A percentile compares a stretch with the other conserved stretches of the same genome.
Evolutionary conservation across 2,329 filamentous ascomycete species (phyloP).

Genomic region (Erysiphe pulchra): DNA sequence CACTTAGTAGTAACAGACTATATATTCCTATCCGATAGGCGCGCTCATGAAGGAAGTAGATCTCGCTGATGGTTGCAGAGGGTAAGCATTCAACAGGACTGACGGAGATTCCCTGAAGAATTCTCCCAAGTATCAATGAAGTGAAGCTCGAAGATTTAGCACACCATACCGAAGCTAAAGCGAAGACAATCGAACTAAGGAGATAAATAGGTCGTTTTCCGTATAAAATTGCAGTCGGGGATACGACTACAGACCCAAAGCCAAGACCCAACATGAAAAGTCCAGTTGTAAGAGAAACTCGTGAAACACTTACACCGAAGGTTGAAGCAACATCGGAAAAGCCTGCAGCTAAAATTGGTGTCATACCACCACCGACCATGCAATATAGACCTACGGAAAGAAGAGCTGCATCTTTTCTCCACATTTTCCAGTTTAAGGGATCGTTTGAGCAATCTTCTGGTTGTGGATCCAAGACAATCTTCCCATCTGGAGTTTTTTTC

Average conservation of each 20-base stretch:
- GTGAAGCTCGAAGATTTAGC: too few species aligned
- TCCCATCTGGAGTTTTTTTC: slow-evolving; percentile 60
- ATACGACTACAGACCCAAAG: slow-evolving; percentile 58
- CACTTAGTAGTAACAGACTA: too few species aligned
- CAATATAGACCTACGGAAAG: slow-evolving; percentile 75
- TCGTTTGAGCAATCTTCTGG: slow-evolving; percentile 80
- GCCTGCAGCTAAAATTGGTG: slow-evolving; percentile 67
- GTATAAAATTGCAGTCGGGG: slow-evolving; percentile 71
- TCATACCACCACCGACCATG: slow-evolving; percentile 82
- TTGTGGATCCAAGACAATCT: slow-evolving; percentile 73
- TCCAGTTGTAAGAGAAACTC: slow-evolving; percentile 68
- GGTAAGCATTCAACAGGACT: too few species aligned
- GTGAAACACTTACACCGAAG: slow-evolving; percentile 38
- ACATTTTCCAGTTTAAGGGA: slow-evolving; percentile 71
- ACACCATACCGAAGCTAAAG: slow-evolving; percentile 15
- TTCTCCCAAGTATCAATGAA: too few species aligned
- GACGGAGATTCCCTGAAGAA: too few species aligned
- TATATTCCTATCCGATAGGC: too few species aligned
- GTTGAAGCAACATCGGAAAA: slow-evolving; percentile 54
- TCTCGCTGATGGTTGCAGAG: too few species aligned
- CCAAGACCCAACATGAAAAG: slow-evolving; percentile 88
- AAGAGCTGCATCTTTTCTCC: slow-evolving; percentile 57
- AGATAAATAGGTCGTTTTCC: slow-evolving; percentile 86
- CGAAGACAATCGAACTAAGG: slow-evolving; percentile 49
- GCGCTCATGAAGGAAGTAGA: too few species aligned